These are phyloP conservation scores for Mimosa pudica DNA, from an alignment of 306 rosid genomes.

Conservation along the genomic window DNA sequence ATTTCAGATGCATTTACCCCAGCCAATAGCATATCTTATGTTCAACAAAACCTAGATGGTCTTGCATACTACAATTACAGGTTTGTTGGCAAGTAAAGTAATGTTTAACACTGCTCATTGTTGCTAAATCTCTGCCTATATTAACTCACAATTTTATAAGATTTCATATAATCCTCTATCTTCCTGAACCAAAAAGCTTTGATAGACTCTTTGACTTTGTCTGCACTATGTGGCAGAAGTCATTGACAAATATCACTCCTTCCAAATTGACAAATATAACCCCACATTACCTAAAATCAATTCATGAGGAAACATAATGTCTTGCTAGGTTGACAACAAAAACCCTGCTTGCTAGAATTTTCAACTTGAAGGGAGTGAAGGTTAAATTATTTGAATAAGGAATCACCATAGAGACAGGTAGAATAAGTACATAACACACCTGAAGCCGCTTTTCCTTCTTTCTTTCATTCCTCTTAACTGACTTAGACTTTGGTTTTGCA, in stretches of 20 bases:
- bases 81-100: neutral
- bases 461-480: slow-evolving; percentile 85
- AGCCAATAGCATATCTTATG: neutral
- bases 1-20: neutral
- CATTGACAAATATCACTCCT: neutral
- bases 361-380: neutral
- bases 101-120: neutral
- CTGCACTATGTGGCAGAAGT: neutral
- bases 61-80: neutral
- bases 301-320: neutral
- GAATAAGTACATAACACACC: slow-evolving; percentile 41
- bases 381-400: neutral
- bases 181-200: neutral
- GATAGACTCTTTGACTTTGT: neutral
- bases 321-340: neutral
- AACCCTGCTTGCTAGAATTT: neutral
- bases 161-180: neutral
- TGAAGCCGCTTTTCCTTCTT: slow-evolving; percentile 93
- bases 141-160: neutral
- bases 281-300: neutral
- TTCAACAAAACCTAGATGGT: neutral
- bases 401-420: neutral
- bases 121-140: neutral
- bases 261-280: neutral
- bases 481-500: slow-evolving; percentile 73